Conservation (phyloP, 148 eudicot genomes). For the Persicaria tinctoria region DNA sequence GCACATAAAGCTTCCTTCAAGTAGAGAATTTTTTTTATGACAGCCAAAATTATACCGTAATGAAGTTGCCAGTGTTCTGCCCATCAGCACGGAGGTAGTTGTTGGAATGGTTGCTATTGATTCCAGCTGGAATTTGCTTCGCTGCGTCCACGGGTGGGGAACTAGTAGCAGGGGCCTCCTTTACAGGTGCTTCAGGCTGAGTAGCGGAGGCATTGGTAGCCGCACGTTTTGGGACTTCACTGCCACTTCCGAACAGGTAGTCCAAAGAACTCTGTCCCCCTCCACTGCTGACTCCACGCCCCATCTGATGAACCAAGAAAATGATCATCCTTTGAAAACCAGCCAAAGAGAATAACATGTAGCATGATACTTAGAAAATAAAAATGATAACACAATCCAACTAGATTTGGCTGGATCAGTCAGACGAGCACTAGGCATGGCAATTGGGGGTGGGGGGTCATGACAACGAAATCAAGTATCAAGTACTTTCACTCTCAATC, state of each 20-base stretch:
- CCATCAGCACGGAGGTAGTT: constrained; percentile 79
- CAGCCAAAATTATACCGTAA: constrained; percentile 45
- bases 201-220: constrained; percentile 27
- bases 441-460: too few species aligned
- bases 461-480: too few species aligned
- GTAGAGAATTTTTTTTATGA: not conserved
- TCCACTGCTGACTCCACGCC: constrained; percentile 92
- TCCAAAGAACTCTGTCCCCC: constrained; percentile 87
- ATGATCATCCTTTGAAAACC: not conserved
- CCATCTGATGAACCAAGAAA: constrained; percentile 28
- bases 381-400: too few species aligned
- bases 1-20: not conserved
- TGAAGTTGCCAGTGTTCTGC: constrained; percentile 81
- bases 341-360: too few species aligned
- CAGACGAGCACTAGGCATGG: too few species aligned
- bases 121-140: constrained; percentile 73
- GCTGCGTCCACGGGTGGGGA: constrained; percentile 34
- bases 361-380: too few species aligned
- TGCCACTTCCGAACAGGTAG: constrained; percentile 66
- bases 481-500: too few species aligned
- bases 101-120: constrained; percentile 44
- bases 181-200: constrained; percentile 23
- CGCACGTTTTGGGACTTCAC: constrained; percentile 54
- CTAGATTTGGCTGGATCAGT: too few species aligned
- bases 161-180: constrained; percentile 27